Evolutionary conservation across 2,329 filamentous ascomycete genomes (phyloP), one percentile per base, ranked within the genome.

Genomic region (Pseudogymnoascus sp.): DNA sequence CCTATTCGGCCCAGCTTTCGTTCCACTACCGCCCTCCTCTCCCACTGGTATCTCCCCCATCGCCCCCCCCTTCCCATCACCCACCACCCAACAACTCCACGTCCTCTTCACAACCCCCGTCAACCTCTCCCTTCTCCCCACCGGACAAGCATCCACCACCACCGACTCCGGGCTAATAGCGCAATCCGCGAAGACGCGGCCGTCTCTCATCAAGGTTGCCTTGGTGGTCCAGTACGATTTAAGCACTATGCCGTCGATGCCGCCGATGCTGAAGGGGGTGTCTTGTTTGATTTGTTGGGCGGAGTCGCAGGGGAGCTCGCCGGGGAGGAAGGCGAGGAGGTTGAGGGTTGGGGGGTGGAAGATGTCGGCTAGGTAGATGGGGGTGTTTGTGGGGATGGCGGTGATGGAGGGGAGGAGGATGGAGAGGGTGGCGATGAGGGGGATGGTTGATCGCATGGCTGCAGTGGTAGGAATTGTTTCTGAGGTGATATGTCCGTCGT

Each of bases 361-460:
- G n/a, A 56, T 56, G 12, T 56, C 49, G 49, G 49, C 49, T 5
- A 56, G 25, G 28, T 56, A 56, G 49, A 56, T 56, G n/a, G 49
- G 49, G n/a, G 49, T 56, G 49, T 56, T 56, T 56, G 49, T 56
- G 34, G 49, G 49, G 28, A 56, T 56, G 49, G 49, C 49, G 3
- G 49, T 1, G 5, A 34, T 11, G 5, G 28, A 56, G 4, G 25
- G 21, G 28, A 56, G 9, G 49, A 56, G 25, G 25, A 56, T 9
- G 7, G 49, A 56, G n/a, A 56, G 28, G 6, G 49, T 6, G 5
- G 28, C 16, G 8, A 56, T 4, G 25, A 56, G 9, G 4, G 49
- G n/a, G 8, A n/a, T 56, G n/a, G 25, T 56, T 3, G 28, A 28
- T 2, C 25, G 49, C 49, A 56, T 56, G 5, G 28, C 11, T 34